These are phyloP conservation scores for Neonectria ditissima DNA, from an alignment of 2,329 filamentous ascomycete genomes.

Conservation along the genomic window DNA sequence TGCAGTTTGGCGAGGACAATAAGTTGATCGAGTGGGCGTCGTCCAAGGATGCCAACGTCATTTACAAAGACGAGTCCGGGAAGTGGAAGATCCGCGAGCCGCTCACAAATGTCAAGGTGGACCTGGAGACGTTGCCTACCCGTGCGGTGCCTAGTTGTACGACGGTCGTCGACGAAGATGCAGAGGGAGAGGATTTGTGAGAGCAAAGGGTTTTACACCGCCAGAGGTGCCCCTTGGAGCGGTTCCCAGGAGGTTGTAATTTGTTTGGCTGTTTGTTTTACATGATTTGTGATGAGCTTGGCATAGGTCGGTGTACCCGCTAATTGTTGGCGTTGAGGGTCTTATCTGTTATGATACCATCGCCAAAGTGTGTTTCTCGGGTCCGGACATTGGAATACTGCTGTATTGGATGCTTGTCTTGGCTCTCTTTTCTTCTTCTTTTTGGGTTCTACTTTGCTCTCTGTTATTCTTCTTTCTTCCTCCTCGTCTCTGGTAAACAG, in stretches of 20 bases:
- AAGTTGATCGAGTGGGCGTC: slow-evolving; percentile 57
- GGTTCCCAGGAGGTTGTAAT: slow-evolving; percentile 10
- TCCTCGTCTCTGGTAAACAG: background rate
- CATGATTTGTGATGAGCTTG: background rate
- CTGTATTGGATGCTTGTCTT: background rate
- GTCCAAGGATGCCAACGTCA: slow-evolving; percentile 52
- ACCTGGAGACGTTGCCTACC: slow-evolving; percentile 25
- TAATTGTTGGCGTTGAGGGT: slow-evolving; percentile 18
- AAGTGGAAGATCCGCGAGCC: slow-evolving; percentile 52
- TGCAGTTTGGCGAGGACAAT: slow-evolving; percentile 55
- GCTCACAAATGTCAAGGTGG: slow-evolving; percentile 39
- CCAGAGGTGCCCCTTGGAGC: background rate
- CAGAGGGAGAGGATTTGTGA: slow-evolving; percentile 45
- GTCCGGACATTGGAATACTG: slow-evolving; percentile 3
- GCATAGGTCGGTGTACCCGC: slow-evolving; percentile 3
- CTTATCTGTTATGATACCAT: slow-evolving; percentile 14
- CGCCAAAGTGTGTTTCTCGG: slow-evolving; percentile 1
- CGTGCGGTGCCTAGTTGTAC: slow-evolving; percentile 17
- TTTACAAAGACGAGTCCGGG: slow-evolving; percentile 37
- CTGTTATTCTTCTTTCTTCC: no score
- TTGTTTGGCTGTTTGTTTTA: background rate
- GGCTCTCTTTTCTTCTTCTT: slow-evolving; percentile 3
- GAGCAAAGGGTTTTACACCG: background rate
- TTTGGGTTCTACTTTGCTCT: background rate
- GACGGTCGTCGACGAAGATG: slow-evolving; percentile 40